Evolutionary conservation across 148 eudicot genomes (phyloP), one percentile per base, ranked within the genome.

Genomic region (Silene conica): DNA sequence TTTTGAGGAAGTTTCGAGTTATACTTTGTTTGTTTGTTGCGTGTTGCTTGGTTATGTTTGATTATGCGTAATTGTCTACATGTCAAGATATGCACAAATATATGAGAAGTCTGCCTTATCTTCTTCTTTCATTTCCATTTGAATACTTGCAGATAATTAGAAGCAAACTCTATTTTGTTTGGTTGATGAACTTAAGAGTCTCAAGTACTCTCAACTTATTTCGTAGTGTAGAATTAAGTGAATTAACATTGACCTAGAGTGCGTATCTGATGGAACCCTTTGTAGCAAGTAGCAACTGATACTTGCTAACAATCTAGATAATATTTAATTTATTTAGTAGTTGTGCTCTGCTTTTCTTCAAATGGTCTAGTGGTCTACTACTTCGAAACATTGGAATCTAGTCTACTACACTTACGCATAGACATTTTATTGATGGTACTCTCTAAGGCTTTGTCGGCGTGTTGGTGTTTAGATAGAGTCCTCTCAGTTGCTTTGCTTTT

Each of bases 381-480:
- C 19, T 18, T 3, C 58, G 18, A 54, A 54, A 54, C n/a, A 13
- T 54, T 54, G 58, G 58, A 54, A 54, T 54, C 58, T 54, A 54
- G 58, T 54, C 15, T 54, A 54, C 58, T 54, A 54, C 58, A 14
- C 58, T 54, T 54, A 54, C 15, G 58, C 58, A 54, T 54, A 0
- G 6, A 54, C 0, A 54, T 54, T 54, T 54, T 54, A 54, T 13
- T 13, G 58, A 54, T 54, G 58, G 58, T 15, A 54, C 58, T 54
- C 58, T 13, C 5, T 54, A 13, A 54, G 15, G 19, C 58, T 54
- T 54, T 54, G 18, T 54, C 58, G 3, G 58, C 15, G 18, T 54
- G 58, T 54, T 54, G 58, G 58, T 54, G 58, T 54, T 54, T 54
- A 54, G 58, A 54, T 54, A 54, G 15, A 54, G 58, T 54, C 58